Base-by-base conservation (phyloP, 2,329 filamentous ascomycete genomes). In the Xylaria digitata region DNA sequence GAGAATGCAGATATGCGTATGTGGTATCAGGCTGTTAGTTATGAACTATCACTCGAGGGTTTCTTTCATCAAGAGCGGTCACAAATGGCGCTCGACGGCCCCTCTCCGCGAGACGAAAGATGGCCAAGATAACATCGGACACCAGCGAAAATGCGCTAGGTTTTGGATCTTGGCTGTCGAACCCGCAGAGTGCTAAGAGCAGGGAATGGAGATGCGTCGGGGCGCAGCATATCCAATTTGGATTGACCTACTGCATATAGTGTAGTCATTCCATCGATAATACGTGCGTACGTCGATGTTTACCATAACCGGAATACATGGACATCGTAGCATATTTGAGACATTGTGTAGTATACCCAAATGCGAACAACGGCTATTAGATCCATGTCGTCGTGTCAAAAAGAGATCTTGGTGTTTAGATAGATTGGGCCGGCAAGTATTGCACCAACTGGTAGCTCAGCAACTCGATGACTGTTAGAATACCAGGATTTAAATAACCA, bases 1-100 rank as follows among this genome's bases (percentile, higher is more conserved):
- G 26, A 15, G 9, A 53, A 23, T 11, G 9, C 6, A 49, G 21
- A 26, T 37, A 53, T 37, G 40, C 37, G 23, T 40, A 40, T 45
- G 37, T 30, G 56, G 13, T 49, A 26, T 34, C 30, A 52, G 26
- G 15, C 23, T 15, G 50, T 21, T 65, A 49, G 42, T 32, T 32
- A 37, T 21, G 46, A 21, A 5, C 30, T 50, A 34, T 45, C 43
- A 32, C 49, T 9, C 2, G 6, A 23, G 11, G 37, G 5, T 11
- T 21, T 17, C 21, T 54, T 43, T 61, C 32, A 43, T n/a, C 45
- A 46, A 57, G 46, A 65, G 34, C 45, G 37, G 30, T 43, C 52
- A 34, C 45, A 42, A 48, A 62, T 17, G 17, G 11, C 50, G 17
- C 46, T 62, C 50, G 55, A 43, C 50, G 50, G 34, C 53, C 48